Conservation (phyloP, 768 basidiomycete genomes). For the Suillus ampliporus region DNA sequence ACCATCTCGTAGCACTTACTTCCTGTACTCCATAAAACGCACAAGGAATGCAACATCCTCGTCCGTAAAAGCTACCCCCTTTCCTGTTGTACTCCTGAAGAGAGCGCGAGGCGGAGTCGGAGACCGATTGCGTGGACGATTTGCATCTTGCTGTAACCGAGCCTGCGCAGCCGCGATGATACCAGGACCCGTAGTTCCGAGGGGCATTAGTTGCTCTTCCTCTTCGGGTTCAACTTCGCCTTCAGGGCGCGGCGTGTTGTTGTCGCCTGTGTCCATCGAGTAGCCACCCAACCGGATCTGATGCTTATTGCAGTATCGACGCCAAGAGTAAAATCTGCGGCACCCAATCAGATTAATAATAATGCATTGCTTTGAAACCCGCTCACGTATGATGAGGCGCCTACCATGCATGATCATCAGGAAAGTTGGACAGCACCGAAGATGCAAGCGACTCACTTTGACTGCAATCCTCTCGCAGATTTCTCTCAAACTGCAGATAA, state of each 20-base stretch:
- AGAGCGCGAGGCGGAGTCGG: constrained; percentile 83
- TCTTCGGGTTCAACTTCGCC: constrained; percentile 49
- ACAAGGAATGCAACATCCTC: constrained; percentile 82
- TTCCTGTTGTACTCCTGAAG: constrained; percentile 86
- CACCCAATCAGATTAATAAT: constrained; percentile 1
- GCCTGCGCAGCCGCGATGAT: constrained; percentile 51
- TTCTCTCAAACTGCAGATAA: constrained; percentile 57
- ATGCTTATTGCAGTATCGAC: constrained; percentile 91
- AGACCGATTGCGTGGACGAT: constrained; percentile 60
- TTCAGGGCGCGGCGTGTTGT: constrained; percentile 49
- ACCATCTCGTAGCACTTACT: constrained; percentile 47
- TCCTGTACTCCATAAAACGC: constrained; percentile 77
- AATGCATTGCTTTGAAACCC: neutral
- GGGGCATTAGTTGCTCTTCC: constrained; percentile 44
- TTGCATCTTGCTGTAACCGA: constrained; percentile 43
- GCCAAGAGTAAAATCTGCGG: constrained; percentile 85
- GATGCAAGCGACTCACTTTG: constrained; percentile 53
- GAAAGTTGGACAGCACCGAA: constrained; percentile 1
- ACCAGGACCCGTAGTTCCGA: constrained; percentile 46
- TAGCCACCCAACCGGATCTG: constrained; percentile 90
- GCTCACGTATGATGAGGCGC: constrained; percentile 89
- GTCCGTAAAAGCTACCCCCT: constrained; percentile 87
- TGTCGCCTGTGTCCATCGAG: constrained; percentile 69
- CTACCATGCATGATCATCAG: constrained; percentile 40
- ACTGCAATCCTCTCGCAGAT: constrained; percentile 88